Evolutionary conservation across 352 stramenopile species (phyloP), one percentile per base, ranked within the genome.

Genomic region (Globisporangium perplexum): DNA sequence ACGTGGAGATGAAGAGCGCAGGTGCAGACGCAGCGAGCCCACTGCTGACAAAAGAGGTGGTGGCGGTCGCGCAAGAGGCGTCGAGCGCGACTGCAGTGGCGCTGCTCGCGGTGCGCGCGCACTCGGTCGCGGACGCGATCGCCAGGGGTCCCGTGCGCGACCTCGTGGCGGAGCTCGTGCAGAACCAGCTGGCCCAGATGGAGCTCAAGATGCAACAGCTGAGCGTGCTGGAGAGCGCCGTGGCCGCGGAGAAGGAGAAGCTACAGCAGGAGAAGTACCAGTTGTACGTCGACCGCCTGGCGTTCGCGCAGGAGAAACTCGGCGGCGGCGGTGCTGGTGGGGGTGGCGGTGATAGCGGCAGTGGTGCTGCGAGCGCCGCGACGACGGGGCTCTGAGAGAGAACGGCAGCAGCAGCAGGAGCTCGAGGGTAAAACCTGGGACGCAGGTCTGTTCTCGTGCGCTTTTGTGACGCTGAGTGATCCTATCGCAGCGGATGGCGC

Each of bases 161-260:
- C 17, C 62, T 90, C 3, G 71, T 90, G 22, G 65, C 69, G 15
- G 62, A 90, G 47, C 44, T 93, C 18, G 20, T 88, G 20, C 62
- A 87, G 53, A 89, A 84, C 48, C 73, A 93, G 33, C 50, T 93
- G 56, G 55, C 73, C 45, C 79, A 90, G 57, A 75, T 93, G 66
- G 77, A 93, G 56, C 63, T 93, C 41, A 89, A 90, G 66, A 80
- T 90, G 66, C 69, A 87, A 51, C 71, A 89, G 45, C 55, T 93
- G 4, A 57, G 45, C n/a, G 65, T 86, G 10, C 46, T 93, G 31
- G 74, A 90, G 42, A 66, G 69, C 43, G 63, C 74, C 0, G 42
- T 93, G 12, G 47, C 38, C 18, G 72, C 76, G 3, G 79, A 93
- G 50, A 71, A 72, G 36, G 74, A 90, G 33, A 63, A 78, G 42